Evolutionary conservation across 2,329 filamentous ascomycete species (phyloP).

Genomic region (Paecilomyces niveus): DNA sequence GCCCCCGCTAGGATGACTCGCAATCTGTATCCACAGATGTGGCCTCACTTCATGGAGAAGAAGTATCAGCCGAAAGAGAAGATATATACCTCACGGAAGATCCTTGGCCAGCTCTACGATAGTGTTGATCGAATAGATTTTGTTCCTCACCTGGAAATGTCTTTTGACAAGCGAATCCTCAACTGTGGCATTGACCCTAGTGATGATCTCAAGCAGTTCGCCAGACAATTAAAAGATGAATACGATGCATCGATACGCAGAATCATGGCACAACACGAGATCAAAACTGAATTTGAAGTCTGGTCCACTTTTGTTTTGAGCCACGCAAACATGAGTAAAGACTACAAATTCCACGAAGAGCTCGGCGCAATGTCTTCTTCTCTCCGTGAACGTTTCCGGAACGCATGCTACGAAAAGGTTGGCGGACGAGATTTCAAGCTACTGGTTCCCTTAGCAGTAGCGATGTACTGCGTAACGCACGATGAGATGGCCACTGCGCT

Average conservation of each 20-base stretch:
- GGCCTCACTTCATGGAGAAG: constrained; percentile 87
- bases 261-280: constrained; percentile 77
- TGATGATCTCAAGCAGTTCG: constrained; percentile 50
- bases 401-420: constrained; percentile 58
- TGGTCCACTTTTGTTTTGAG: constrained; percentile 79
- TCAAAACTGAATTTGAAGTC: constrained; percentile 83
- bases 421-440: constrained; percentile 52
- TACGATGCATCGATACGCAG: constrained; percentile 74
- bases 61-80: constrained; percentile 37
- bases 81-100: constrained; percentile 60
- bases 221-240: constrained; percentile 60
- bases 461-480: constrained; percentile 80
- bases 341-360: constrained; percentile 84
- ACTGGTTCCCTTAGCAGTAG: constrained; percentile 68
- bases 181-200: constrained; percentile 50
- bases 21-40: constrained; percentile 54
- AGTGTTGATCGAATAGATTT: constrained; percentile 64
- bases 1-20: constrained; percentile 62
- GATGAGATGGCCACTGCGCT: constrained; percentile 59
- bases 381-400: constrained; percentile 63
- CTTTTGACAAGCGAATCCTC: constrained; percentile 72
- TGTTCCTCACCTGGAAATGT: constrained; percentile 59
- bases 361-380: constrained; percentile 61
- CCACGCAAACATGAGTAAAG: constrained; percentile 62
- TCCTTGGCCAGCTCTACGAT: constrained; percentile 79